Conservation (phyloP, 176 grass and related monocot species). For the Themeda triandra region DNA sequence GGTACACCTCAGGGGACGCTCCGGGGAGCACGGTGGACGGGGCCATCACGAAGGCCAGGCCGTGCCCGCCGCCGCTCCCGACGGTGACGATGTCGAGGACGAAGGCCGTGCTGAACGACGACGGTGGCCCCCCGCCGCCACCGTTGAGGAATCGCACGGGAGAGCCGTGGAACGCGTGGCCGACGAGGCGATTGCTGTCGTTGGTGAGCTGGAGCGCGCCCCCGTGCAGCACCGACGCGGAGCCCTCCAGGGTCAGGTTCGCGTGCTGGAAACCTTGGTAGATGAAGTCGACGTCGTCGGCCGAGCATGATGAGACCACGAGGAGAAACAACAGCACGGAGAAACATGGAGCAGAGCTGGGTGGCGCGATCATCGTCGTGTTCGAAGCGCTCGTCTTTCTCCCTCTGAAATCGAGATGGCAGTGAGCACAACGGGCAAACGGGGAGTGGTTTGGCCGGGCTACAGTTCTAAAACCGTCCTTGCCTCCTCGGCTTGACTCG, state of each 20-base stretch:
- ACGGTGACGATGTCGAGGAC: constrained; percentile 37
- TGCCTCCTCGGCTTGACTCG: not conserved
- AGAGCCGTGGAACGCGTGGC: not conserved
- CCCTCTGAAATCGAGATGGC: not conserved
- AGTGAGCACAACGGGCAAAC: not conserved
- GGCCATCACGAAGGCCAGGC: constrained; percentile 33
- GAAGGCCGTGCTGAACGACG: constrained; percentile 41
- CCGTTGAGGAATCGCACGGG: not conserved
- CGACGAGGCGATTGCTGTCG: constrained; percentile 1
- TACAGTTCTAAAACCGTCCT: not conserved
- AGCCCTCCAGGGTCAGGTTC: not conserved
- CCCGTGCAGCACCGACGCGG: not conserved
- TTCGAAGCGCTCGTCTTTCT: not conserved
- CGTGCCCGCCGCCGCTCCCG: constrained; percentile 23
- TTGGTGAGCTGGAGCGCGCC: constrained; percentile 4
- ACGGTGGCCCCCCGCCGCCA: not conserved
- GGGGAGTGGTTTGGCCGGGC: not conserved
- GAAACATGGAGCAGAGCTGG: not conserved
- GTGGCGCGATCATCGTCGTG: not conserved
- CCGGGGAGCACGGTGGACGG: constrained; percentile 18
- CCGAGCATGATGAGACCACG: not conserved
- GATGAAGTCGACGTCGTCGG: not conserved
- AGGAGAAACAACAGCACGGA: not conserved
- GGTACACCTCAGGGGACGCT: constrained; percentile 13
- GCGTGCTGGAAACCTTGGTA: not conserved